Evolutionary conservation across 2,329 filamentous ascomycete species (phyloP), one percentile per base, ranked within the genome.

Genomic region (Venturia aucupariae): DNA sequence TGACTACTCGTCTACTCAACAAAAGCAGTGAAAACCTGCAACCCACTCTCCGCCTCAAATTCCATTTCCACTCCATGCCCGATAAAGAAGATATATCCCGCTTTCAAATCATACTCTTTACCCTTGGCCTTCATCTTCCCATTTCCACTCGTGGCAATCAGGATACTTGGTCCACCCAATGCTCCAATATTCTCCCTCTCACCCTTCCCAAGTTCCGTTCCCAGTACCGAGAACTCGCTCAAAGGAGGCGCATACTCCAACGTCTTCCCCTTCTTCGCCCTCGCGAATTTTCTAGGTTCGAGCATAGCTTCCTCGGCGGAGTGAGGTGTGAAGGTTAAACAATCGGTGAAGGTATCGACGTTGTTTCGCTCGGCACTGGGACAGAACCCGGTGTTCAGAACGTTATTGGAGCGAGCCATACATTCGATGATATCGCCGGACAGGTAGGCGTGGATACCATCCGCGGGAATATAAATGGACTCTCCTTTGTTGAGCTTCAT

Each of bases 351-450:
- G 35, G 86, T 72, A 22, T 89, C 85, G 30, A 86, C 78, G 54
- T 79, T 84, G 70, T 89, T 82, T 15, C 87, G 80, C 59, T 89
- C 84, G 0, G 84, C 82, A 1, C 79, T 79, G 0, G 88, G 87
- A 68, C 87, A 91, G 77, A 92, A 90, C 0, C 89, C 88, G 0
- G 84, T 85, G 73, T 89, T 90, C 61, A 92, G 78, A 1, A 92
- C 88, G 65, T 90, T 90, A 76, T 91, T 86, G 24, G 82, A 86
- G 8, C 87, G 82, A 1, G 88, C 88, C 88, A 91, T 91, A 75
- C 88, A 90, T 73, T 91, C 88, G 69, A 91, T 84, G 62, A 91
- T 90, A 71, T 90, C 85, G 3, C 89, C 89, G 4, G 82, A 81
- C 0, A 91, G 77, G 70, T 90, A 91, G 0, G 88, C 88, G 70